A percentile compares a stretch with the other conserved stretches of the same genome.
Evolutionary conservation across 73 alveolate genomes (phyloP).

Genomic region (Symbiodinium pilosum): DNA sequence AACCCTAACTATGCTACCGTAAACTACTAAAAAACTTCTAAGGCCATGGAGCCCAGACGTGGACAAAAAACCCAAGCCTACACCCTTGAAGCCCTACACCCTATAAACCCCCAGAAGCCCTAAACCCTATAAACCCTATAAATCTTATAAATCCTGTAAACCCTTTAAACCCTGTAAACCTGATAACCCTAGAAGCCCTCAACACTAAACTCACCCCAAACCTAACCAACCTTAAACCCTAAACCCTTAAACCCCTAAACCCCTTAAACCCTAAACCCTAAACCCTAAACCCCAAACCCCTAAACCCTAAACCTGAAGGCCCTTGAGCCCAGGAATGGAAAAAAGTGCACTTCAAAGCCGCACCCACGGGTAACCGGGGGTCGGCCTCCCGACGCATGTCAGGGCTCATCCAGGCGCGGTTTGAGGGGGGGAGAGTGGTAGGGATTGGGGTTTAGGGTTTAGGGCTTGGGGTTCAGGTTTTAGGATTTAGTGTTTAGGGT

Average conservation of each 20-base stretch:
- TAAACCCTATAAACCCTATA: not conserved
- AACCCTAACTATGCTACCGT: no score
- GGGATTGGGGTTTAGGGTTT: not conserved
- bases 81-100: not conserved
- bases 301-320: no score
- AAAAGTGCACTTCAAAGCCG: slow-evolving; percentile 95
- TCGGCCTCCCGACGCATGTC: slow-evolving; percentile 71
- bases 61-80: no score
- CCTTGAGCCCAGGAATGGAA: slow-evolving; percentile 95
- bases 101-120: not conserved
- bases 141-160: not conserved
- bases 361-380: slow-evolving; percentile 88
- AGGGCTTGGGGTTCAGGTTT: not conserved
- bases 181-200: not conserved
- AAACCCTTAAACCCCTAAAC: not conserved
- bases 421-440: not conserved
- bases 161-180: not conserved
- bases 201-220: not conserved
- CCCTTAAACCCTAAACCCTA: not conserved
- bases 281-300: not conserved
- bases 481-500: not conserved
- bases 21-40: no score
- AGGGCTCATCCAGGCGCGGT: slow-evolving; percentile 47
- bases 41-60: no score
- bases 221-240: not conserved